phyloP scores from a whole-genome alignment of 2,329 filamentous ascomycete species.

The Albifimbria verrucaria region DNA sequence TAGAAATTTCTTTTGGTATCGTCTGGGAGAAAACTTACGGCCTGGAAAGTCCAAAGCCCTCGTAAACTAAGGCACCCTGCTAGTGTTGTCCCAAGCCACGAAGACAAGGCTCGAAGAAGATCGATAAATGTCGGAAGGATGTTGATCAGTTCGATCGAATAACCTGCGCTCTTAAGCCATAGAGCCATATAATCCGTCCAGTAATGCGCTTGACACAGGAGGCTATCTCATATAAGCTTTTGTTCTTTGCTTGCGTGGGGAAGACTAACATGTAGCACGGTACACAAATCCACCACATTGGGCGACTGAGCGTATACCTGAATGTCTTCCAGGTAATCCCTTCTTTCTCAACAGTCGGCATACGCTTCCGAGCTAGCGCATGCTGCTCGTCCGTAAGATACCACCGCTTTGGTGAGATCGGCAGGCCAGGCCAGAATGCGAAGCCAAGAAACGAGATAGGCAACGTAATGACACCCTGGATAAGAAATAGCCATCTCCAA shows the following conservation, averaged over 20 bases:
- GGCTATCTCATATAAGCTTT: constrained; percentile 13
- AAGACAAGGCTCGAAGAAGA: constrained; percentile 20
- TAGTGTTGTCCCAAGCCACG: constrained; percentile 23
- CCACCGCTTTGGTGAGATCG: constrained; percentile 18
- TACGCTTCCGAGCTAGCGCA: constrained; percentile 16
- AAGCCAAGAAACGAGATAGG: constrained; percentile 25
- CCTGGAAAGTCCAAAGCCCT: constrained; percentile 24
- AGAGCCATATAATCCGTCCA: constrained; percentile 24
- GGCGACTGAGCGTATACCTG: constrained; percentile 18
- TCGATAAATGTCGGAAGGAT: constrained; percentile 24
- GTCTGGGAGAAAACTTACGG: not conserved
- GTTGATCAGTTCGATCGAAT: constrained; percentile 22
- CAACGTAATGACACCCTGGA: constrained; percentile 30
- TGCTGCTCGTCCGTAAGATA: constrained; percentile 19
- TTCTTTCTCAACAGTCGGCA: constrained; percentile 15
- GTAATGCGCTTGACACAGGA: constrained; percentile 18
- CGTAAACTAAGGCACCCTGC: constrained; percentile 22
- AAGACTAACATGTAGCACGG: constrained; percentile 17
- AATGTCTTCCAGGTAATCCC: constrained; percentile 21
- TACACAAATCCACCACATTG: constrained; percentile 22
- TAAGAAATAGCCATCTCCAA: constrained; percentile 36
- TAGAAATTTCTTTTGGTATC: too few relatives aligned
- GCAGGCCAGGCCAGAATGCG: constrained; percentile 20
- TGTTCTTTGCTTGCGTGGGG: not conserved
- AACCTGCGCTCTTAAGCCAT: constrained; percentile 19